A percentile compares a stretch with the other conserved stretches of the same genome.
Evolutionary conservation across 179 eudicot genomes (phyloP).

Genomic region (Gypsophila paniculata): DNA sequence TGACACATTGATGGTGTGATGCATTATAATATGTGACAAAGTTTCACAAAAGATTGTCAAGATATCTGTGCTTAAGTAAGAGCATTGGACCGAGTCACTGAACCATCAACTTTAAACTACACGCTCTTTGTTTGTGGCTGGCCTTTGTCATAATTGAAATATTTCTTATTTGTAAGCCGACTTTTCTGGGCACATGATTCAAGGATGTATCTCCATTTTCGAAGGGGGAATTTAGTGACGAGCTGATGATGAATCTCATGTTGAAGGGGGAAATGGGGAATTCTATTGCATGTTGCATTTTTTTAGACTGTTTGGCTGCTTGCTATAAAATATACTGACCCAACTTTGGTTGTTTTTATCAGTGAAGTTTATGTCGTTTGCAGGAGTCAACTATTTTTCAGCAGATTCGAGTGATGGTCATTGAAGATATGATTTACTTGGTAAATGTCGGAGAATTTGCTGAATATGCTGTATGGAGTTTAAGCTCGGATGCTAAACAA

Average conservation of each 20-base stretch:
- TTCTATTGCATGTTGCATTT: not conserved
- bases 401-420: conserved; percentile 69
- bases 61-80: no score
- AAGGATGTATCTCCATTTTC: not conserved
- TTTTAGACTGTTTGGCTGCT: not conserved
- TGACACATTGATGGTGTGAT: not conserved
- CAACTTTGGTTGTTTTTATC: not conserved
- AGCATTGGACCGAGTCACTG: no score
- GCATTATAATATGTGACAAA: not conserved
- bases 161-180: not conserved
- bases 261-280: not conserved
- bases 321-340: not conserved
- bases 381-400: conserved; percentile 66
- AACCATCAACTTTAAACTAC: no score
- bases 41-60: no score
- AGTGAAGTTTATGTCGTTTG: conserved; percentile 1
- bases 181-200: not conserved
- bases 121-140: no score
- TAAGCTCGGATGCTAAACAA: conserved; percentile 41
- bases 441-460: conserved; percentile 56
- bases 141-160: not conserved
- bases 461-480: conserved; percentile 51
- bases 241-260: not conserved
- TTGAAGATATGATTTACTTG: conserved; percentile 90
- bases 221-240: not conserved